A percentile compares a stretch with the other conserved stretches of the same genome.
Evolutionary conservation across 306 rosid genomes (phyloP).

Genomic region (Senna tora): DNA sequence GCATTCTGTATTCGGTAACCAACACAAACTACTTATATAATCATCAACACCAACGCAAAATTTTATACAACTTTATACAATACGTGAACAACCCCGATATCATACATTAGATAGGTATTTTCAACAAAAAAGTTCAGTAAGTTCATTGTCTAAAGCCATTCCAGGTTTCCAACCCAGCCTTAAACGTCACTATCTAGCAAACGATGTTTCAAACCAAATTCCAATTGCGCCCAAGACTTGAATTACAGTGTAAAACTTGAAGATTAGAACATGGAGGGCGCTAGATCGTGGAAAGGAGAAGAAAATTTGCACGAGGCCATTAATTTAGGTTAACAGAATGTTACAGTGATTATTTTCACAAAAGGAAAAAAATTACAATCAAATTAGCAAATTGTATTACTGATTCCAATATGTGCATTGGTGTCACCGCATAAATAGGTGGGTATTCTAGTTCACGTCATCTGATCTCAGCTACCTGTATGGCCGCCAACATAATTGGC

Average conservation of each 20-base stretch:
- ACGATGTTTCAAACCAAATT: slow-evolving; percentile 1
- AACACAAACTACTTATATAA: background rate
- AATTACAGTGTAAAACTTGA: slow-evolving; percentile 13
- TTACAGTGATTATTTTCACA: slow-evolving; percentile 62
- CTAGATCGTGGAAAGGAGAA: slow-evolving; percentile 38
- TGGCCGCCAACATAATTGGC: slow-evolving; percentile 55
- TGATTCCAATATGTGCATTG: slow-evolving; percentile 60
- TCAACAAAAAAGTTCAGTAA: background rate
- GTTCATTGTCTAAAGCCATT: background rate
- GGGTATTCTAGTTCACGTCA: slow-evolving; percentile 49
- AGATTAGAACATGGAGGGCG: slow-evolving; percentile 38
- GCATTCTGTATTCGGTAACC: background rate
- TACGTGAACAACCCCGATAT: background rate
- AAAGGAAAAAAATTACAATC: slow-evolving; percentile 63
- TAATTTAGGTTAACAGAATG: slow-evolving; percentile 68
- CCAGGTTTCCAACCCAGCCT: slow-evolving; percentile 3
- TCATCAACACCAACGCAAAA: too few species aligned
- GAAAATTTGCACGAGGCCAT: slow-evolving; percentile 55
- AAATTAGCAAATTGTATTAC: slow-evolving; percentile 62
- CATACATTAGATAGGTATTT: background rate
- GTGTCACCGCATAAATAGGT: slow-evolving; percentile 49
- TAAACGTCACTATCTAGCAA: background rate
- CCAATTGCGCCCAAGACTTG: background rate
- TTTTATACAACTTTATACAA: background rate
- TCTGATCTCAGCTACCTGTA: slow-evolving; percentile 54